Base-by-base conservation (phyloP, 2,329 filamentous ascomycete genomes). In the Cryphonectria carpinicola region DNA sequence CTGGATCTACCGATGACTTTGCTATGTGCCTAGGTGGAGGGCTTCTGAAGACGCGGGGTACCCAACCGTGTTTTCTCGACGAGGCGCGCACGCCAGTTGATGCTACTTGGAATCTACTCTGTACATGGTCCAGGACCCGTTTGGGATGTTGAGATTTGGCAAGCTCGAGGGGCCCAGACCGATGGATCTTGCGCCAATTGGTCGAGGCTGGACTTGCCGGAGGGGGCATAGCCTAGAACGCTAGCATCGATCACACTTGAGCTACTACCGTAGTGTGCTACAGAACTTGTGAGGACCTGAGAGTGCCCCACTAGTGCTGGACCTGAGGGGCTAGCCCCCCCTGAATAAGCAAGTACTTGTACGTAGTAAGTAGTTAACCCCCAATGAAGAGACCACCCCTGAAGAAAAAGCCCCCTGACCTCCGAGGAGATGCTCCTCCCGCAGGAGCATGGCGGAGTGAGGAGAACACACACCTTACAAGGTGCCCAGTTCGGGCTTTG, bases 351-450 rank as follows among this genome's bases (percentile, higher is more conserved):
- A 32, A 32, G 4, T 32, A 32, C 32, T 32, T 32, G 32, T 32
- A 32, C 32, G 32, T 32, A 32, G 32, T 32, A 32, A 32, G 32
- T 32, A 32, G 32, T 32, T 32, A 32, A 3, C 32, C 32, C 32
- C 19, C 19, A 0, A n/a, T 22, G 46, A 49, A n/a, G 46, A 46
- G 6, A 19, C 43, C 22, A 49, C 22, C 46, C 46, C 46, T 49
- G 46, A n/a, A 49, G 46, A 7, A 7, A 49, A 22, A 5, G 7
- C 37, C 60, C 60, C 46, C 63, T 49, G 28, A 10, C 46, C 64
- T 66, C 64, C 64, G 64, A 66, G 64, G 64, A 66, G 19, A 66
- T 66, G 64, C 64, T 58, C 25, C 22, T 25, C 32, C 46, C 49
- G 37, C 49, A 17, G 5, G n/a, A 17, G 19, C 46, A 32, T 14